Conservation (phyloP, 768 basidiomycete species). For the Kwoniella newhampshirensis region DNA sequence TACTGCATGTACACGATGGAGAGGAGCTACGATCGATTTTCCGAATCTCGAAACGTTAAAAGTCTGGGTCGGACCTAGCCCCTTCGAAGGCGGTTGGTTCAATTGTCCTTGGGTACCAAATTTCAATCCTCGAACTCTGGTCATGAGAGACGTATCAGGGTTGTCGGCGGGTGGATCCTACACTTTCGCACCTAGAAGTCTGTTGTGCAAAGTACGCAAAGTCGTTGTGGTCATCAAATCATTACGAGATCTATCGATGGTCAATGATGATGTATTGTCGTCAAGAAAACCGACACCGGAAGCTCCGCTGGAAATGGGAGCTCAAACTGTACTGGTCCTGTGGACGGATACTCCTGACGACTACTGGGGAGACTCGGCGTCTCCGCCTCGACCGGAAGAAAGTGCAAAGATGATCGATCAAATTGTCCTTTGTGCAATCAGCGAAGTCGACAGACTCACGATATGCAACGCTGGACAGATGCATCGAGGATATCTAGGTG, state of each 20-base stretch:
- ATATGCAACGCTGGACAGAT: conserved; percentile 10
- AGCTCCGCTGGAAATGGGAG: not conserved
- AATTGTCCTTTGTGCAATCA: conserved; percentile 5
- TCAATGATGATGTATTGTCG: not conserved
- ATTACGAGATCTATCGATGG: conserved; percentile 1
- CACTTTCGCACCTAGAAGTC: not conserved
- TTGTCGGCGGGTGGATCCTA: not conserved
- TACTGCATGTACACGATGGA: conserved; percentile 13
- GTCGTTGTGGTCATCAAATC: conserved; percentile 2
- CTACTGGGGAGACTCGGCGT: not conserved
- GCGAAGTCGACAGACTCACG: not conserved
- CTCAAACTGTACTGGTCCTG: conserved; percentile 2
- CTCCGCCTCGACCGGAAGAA: not conserved
- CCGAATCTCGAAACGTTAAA: not conserved
- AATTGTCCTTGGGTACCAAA: conserved; percentile 10
- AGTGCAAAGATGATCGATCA: conserved; percentile 4
- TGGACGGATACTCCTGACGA: conserved; percentile 4
- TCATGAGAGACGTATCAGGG: conserved; percentile 1
- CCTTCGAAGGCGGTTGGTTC: not conserved
- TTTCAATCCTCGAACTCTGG: conserved; percentile 1
- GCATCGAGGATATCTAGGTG: not conserved
- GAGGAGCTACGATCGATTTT: conserved; percentile 4
- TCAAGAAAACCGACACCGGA: not conserved
- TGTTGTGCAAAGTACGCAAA: not conserved
- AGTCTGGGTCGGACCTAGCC: not conserved